Conservation (phyloP, 805 yeast species). For the Middelhovenomyces tepae region DNA sequence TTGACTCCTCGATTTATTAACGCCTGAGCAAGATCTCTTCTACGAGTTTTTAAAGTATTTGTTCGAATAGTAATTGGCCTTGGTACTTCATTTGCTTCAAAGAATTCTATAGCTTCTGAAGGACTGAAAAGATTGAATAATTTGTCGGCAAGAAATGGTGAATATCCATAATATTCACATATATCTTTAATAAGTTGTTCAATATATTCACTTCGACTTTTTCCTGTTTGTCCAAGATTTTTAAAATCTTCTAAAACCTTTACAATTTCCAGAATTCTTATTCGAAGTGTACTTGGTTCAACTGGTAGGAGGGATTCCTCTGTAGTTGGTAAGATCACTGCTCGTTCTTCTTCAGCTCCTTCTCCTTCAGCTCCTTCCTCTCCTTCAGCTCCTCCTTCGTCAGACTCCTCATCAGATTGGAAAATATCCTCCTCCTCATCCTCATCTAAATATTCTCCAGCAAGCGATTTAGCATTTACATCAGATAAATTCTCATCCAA, state of each 20-base stretch:
- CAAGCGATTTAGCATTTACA: conserved; percentile 17
- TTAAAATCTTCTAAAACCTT: conserved; percentile 89
- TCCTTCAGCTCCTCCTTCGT: conserved; percentile 16
- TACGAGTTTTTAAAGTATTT: conserved; percentile 88
- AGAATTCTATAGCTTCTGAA: conserved; percentile 94
- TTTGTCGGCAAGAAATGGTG: conserved; percentile 87
- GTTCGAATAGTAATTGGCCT: conserved; percentile 97
- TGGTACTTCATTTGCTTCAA: conserved; percentile 95
- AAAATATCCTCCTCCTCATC: conserved; percentile 16
- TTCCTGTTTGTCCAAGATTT: conserved; percentile 73
- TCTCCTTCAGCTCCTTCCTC: conserved; percentile 14
- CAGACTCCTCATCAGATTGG: conserved; percentile 15
- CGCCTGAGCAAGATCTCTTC: conserved; percentile 92
- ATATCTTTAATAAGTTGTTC: conserved; percentile 77
- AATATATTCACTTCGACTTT: conserved; percentile 74
- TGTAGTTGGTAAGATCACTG: conserved; percentile 5
- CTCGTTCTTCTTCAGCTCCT: conserved; percentile 14
- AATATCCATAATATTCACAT: conserved; percentile 88
- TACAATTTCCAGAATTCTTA: conserved; percentile 91
- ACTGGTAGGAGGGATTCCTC: conserved; percentile 55
- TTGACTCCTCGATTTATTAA: conserved; percentile 95
- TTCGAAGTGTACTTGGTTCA: conserved; percentile 74
- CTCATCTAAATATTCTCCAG: conserved; percentile 14
- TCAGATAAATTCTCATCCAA: conserved; percentile 44
- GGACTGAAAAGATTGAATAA: conserved; percentile 87